Conservation (phyloP, 2,329 filamentous ascomycete genomes). For the Hypoxylon sp. region DNA sequence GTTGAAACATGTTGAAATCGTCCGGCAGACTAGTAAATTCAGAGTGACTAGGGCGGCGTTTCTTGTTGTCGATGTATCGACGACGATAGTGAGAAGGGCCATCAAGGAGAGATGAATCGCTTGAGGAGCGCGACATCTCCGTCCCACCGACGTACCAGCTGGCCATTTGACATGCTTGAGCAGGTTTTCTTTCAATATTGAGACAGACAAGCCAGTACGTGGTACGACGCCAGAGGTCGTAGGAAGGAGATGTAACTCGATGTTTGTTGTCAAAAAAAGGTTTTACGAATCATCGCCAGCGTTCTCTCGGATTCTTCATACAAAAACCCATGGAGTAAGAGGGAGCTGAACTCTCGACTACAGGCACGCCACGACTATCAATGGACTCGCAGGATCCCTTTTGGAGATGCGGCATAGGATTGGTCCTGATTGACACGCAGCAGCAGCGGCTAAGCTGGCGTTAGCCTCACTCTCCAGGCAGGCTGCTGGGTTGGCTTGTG, state of each 20-base stretch:
- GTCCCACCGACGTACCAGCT: conserved; percentile 52
- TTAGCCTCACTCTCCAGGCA: conserved; percentile 47
- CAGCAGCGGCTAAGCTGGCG: conserved; percentile 43
- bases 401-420: conserved; percentile 30
- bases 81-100: conserved; percentile 40
- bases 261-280: conserved; percentile 36
- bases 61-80: conserved; percentile 55
- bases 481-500: conserved; percentile 40
- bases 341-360: conserved; percentile 36
- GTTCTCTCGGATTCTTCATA: conserved; percentile 31
- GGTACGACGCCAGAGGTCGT: conserved; percentile 36
- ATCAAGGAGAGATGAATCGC: conserved; percentile 50
- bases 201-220: conserved; percentile 37
- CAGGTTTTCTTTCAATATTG: conserved; percentile 34
- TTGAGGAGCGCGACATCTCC: conserved; percentile 53
- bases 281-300: conserved; percentile 41
- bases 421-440: conserved; percentile 38
- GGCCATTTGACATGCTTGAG: conserved; percentile 55
- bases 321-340: conserved; percentile 29
- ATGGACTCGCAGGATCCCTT: conserved; percentile 38
- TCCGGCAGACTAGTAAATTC: conserved; percentile 51
- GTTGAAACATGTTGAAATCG: conserved; percentile 57
- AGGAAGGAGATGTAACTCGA: conserved; percentile 30
- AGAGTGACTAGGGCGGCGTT: conserved; percentile 56
- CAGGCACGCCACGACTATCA: conserved; percentile 43